Conservation (phyloP, 148 eudicot genomes). For the Dysphania ambrosioides region DNA sequence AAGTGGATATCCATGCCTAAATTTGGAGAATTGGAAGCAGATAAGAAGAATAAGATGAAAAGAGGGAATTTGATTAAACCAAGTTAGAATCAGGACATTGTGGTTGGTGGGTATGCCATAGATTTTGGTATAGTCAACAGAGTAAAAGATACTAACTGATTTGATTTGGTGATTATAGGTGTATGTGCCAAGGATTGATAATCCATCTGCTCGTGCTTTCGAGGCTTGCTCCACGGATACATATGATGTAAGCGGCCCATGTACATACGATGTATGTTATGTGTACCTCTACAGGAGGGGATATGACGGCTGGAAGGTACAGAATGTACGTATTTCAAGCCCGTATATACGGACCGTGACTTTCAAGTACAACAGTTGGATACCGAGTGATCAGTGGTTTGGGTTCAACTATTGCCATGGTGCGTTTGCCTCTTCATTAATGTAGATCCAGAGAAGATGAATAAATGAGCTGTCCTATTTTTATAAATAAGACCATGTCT, state of each 20-base stretch:
- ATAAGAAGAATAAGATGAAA: neutral
- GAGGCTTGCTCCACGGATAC: slow-evolving; percentile 62
- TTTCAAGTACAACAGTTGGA: slow-evolving; percentile 38
- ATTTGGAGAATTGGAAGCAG: neutral
- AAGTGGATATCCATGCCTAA: no score
- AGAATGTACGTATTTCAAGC: slow-evolving; percentile 43
- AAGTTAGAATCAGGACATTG: neutral
- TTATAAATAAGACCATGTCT: slow-evolving; percentile 5
- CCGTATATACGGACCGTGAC: slow-evolving; percentile 33
- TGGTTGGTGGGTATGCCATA: neutral
- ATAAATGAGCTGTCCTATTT: slow-evolving; percentile 11
- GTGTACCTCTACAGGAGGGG: slow-evolving; percentile 46
- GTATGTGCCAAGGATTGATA: slow-evolving; percentile 49
- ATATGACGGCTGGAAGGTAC: slow-evolving; percentile 47
- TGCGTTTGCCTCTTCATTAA: slow-evolving; percentile 31
- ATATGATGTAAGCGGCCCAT: slow-evolving; percentile 44
- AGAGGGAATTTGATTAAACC: slow-evolving; percentile 12
- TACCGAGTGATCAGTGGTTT: slow-evolving; percentile 46
- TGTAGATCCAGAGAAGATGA: slow-evolving; percentile 32
- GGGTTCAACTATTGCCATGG: slow-evolving; percentile 48
- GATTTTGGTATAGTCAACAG: neutral
- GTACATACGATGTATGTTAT: slow-evolving; percentile 47
- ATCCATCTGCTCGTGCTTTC: slow-evolving; percentile 41
- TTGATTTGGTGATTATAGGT: slow-evolving; percentile 35
- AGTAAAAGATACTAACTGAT: neutral